Evolutionary conservation across 495 filamentous ascomycete genomes (phyloP).

Genomic region (Aspergillus sclerotiicarbonarius): DNA sequence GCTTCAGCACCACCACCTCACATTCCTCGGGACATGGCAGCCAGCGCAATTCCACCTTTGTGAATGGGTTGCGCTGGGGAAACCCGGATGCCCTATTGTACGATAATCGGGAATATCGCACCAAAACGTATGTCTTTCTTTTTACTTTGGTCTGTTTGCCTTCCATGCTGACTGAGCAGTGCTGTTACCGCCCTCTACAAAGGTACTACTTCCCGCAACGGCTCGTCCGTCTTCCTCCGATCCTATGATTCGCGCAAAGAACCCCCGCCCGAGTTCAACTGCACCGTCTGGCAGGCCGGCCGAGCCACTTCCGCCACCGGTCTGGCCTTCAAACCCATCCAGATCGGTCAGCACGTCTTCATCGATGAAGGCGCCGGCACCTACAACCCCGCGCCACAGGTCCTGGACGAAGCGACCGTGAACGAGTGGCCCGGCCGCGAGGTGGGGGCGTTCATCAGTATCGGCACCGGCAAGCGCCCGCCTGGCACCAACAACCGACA

Average conservation of each 20-base stretch:
- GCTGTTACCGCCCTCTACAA: conserved; percentile 91
- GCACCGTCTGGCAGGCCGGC: conserved; percentile 93
- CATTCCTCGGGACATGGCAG: conserved; percentile 27
- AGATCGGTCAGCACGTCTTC: conserved; percentile 88
- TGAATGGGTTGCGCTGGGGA: conserved; percentile 51
- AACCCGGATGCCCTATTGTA: conserved; percentile 68
- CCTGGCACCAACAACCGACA: conserved; percentile 63
- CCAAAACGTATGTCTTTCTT: conserved; percentile 76
- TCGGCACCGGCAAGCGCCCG: conserved; percentile 89
- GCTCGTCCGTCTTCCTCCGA: conserved; percentile 68
- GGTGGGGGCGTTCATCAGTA: conserved; percentile 82
- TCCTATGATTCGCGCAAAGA: conserved; percentile 95
- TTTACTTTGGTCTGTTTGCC: not conserved
- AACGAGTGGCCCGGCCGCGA: conserved; percentile 96
- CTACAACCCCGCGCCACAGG: conserved; percentile 83
- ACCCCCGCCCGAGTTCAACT: conserved; percentile 81
- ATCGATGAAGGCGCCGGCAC: conserved; percentile 89
- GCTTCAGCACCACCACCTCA: conserved; percentile 38
- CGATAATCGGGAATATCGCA: conserved; percentile 78
- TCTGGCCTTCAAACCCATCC: conserved; percentile 92
- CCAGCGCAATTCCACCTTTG: conserved; percentile 36
- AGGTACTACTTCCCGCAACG: conserved; percentile 61
- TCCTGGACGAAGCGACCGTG: conserved; percentile 83
- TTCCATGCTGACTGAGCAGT: conserved; percentile 37
- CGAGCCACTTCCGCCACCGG: conserved; percentile 91